Evolutionary conservation across 1,284 basidiomycete genomes (phyloP).

Genomic region (Pseudomicrostroma phylloplanum): DNA sequence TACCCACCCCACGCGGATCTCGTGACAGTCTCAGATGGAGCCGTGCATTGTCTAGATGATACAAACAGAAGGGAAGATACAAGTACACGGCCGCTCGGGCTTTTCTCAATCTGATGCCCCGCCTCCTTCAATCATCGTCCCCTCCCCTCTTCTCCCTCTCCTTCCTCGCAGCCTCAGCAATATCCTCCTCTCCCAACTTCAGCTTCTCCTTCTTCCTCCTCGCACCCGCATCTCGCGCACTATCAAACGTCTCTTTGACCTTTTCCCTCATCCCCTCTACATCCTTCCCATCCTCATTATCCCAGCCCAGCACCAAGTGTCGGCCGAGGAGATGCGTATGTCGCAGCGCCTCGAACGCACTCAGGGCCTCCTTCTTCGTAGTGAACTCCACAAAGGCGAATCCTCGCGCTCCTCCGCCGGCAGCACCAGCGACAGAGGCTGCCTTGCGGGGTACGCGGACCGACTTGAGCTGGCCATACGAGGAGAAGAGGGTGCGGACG

Average conservation of each 20-base stretch:
- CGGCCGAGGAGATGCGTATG: slow-evolving; percentile 94
- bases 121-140: slow-evolving; percentile 17
- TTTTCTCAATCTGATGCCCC: too few species aligned
- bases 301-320: slow-evolving; percentile 90
- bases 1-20: too few species aligned
- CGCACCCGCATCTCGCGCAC: not conserved
- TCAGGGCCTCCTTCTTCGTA: slow-evolving; percentile 38
- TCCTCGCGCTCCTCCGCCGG: slow-evolving; percentile 69
- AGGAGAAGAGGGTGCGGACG: slow-evolving; percentile 66
- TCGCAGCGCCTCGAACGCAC: slow-evolving; percentile 56
- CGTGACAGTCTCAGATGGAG: too few species aligned
- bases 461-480: slow-evolving; percentile 69
- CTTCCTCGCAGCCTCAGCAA: slow-evolving; percentile 20
- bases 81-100: too few species aligned
- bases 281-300: slow-evolving; percentile 53
- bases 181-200: slow-evolving; percentile 27
- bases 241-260: slow-evolving; percentile 18
- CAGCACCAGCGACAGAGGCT: slow-evolving; percentile 61
- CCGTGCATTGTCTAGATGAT: too few species aligned
- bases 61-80: too few species aligned
- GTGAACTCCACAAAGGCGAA: slow-evolving; percentile 83
- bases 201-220: slow-evolving; percentile 22
- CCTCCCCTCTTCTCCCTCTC: slow-evolving; percentile 17
- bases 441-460: slow-evolving; percentile 62
- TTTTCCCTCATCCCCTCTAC: slow-evolving; percentile 33